phyloP scores from a whole-genome alignment of 1,284 basidiomycete species.

The Afroboletus lepidellus region DNA sequence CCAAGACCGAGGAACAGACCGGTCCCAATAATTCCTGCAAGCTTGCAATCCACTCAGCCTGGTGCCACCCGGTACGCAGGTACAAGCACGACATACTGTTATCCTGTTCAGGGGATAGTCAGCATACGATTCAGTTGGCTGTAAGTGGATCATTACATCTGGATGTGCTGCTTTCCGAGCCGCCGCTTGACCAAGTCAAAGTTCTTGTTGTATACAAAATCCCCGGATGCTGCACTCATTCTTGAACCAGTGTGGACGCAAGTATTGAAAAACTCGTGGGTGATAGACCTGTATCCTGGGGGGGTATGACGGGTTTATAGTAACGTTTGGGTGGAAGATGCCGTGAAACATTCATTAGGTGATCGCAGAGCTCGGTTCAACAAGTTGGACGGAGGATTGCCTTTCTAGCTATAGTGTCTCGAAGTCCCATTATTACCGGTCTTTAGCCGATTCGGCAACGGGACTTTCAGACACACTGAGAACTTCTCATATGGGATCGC shows the following conservation, averaged over 20 bases:
- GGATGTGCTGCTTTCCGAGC: slow-evolving; percentile 25
- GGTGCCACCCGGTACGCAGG: neutral
- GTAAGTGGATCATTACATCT: slow-evolving; percentile 22
- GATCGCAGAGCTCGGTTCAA: too few species aligned
- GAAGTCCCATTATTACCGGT: too few species aligned
- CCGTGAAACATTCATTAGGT: too few species aligned
- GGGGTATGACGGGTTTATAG: neutral
- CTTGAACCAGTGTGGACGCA: neutral
- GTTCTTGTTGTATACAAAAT: slow-evolving; percentile 18
- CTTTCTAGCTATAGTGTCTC: too few species aligned
- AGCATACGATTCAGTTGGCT: neutral
- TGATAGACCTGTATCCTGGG: neutral
- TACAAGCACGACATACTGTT: slow-evolving; percentile 42
- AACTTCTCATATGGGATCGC: too few species aligned
- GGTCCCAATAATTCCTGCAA: slow-evolving; percentile 73
- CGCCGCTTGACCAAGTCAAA: slow-evolving; percentile 27
- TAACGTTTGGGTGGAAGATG: too few species aligned
- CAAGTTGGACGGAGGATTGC: too few species aligned
- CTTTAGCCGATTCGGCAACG: too few species aligned
- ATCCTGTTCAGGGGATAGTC: slow-evolving; percentile 42
- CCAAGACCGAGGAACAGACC: slow-evolving; percentile 84
- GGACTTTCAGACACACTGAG: too few species aligned
- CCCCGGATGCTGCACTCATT: neutral
- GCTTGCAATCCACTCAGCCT: slow-evolving; percentile 38
- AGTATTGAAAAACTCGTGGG: neutral